Conservation (phyloP, 768 basidiomycete genomes). For the Boletellus ananas region DNA sequence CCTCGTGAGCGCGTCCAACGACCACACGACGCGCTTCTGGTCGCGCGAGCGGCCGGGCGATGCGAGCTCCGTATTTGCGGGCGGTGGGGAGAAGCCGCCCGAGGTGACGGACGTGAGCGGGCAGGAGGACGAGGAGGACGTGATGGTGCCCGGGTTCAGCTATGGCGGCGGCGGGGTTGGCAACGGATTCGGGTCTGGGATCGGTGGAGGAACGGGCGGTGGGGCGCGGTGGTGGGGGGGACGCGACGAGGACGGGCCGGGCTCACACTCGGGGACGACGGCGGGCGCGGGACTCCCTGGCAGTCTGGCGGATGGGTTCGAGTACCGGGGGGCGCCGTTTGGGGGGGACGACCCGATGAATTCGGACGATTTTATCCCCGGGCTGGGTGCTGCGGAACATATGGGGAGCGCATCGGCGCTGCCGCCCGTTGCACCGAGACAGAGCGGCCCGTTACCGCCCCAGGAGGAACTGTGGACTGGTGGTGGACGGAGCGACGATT, state of each 20-base stretch:
- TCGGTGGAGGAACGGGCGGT: slow-evolving; percentile 26
- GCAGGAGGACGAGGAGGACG: slow-evolving; percentile 72
- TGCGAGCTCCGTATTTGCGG: slow-evolving; percentile 68
- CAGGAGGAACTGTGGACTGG: slow-evolving; percentile 52
- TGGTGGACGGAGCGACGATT: slow-evolving; percentile 35
- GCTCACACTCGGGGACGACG: slow-evolving; percentile 30
- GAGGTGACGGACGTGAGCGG: slow-evolving; percentile 55
- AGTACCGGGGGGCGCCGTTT: slow-evolving; percentile 24
- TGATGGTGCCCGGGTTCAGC: slow-evolving; percentile 72
- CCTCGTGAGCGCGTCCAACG: slow-evolving; percentile 91
- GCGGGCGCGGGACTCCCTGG: too few species aligned
- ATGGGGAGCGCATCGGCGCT: slow-evolving; percentile 8
- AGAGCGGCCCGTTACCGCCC: slow-evolving; percentile 37
- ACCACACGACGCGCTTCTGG: slow-evolving; percentile 99
- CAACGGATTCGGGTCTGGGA: slow-evolving; percentile 14
- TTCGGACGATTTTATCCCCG: slow-evolving; percentile 64
- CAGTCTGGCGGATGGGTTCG: slow-evolving; percentile 15
- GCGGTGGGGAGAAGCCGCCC: slow-evolving; percentile 82
- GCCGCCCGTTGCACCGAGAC: slow-evolving; percentile 32
- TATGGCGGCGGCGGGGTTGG: slow-evolving; percentile 24
- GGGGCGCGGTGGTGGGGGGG: slow-evolving; percentile 38
- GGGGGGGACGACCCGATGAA: slow-evolving; percentile 27
- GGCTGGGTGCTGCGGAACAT: slow-evolving; percentile 44
- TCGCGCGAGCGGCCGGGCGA: slow-evolving; percentile 88
- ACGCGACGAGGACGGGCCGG: slow-evolving; percentile 40